A percentile compares a stretch with the other conserved stretches of the same genome.
Evolutionary conservation across 768 basidiomycete genomes (phyloP).

Genomic region (Xerocomellus dryophilus): DNA sequence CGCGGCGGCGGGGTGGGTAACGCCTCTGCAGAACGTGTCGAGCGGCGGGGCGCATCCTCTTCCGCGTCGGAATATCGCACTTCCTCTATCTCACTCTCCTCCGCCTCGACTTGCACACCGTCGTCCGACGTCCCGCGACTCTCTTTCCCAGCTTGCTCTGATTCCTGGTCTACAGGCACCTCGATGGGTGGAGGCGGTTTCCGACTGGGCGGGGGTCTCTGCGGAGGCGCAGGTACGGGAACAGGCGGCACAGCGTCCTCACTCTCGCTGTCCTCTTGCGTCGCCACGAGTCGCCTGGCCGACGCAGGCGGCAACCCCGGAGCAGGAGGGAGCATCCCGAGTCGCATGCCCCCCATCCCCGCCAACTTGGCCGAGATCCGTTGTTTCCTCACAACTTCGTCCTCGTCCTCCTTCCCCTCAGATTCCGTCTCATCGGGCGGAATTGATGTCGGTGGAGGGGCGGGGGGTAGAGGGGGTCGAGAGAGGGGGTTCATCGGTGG

Average conservation of each 20-base stretch:
- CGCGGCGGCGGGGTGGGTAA: slow-evolving; percentile 50
- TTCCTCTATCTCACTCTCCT: slow-evolving; percentile 73
- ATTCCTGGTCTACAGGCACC: slow-evolving; percentile 1
- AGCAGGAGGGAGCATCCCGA: slow-evolving; percentile 49
- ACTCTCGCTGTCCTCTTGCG: slow-evolving; percentile 31
- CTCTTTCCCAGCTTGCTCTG: slow-evolving; percentile 40
- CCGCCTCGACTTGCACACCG: slow-evolving; percentile 61
- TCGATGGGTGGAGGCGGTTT: slow-evolving; percentile 31
- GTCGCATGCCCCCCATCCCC: slow-evolving; percentile 54
- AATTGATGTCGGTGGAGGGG: slow-evolving; percentile 37
- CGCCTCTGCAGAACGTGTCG: slow-evolving; percentile 31
- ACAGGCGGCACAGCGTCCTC: slow-evolving; percentile 28
- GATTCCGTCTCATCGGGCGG: slow-evolving; percentile 25
- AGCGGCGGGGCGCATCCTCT: slow-evolving; percentile 41
- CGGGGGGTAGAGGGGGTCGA: slow-evolving; percentile 37
- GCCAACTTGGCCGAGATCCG: slow-evolving; percentile 55
- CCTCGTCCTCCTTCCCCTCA: slow-evolving; percentile 35
- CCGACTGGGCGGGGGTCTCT: slow-evolving; percentile 28
- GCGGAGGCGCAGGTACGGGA: slow-evolving; percentile 32
- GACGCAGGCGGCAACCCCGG: slow-evolving; percentile 14
- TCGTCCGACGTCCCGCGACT: slow-evolving; percentile 51
- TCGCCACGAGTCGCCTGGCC: slow-evolving; percentile 14
- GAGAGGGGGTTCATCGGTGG: slow-evolving; percentile 39
- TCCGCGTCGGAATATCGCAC: slow-evolving; percentile 54
- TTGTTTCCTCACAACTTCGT: slow-evolving; percentile 53